Base-by-base conservation (phyloP, 352 stramenopile species). In the Globisporangium splendens region DNA sequence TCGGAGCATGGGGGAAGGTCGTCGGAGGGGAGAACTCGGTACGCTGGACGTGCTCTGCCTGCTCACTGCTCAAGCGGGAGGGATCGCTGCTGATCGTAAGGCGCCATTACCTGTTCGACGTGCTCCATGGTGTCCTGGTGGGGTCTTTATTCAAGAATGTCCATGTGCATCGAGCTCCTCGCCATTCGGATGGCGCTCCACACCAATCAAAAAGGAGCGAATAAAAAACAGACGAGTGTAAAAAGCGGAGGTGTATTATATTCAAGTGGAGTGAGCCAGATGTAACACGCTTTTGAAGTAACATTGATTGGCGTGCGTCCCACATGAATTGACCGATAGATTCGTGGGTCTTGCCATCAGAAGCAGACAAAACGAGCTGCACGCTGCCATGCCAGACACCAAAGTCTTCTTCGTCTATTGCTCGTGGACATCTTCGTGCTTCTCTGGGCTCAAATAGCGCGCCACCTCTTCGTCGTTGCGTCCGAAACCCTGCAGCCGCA, bases 401-500 rank as follows among this genome's bases (percentile, higher is more conserved):
- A n/a, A n/a, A n/a, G n/a, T 31, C 7, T 28, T 14, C 22, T 39
- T 15, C 3, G 31, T 57, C 41, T 51, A 62, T 51, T 57, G 20
- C 5, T 8, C 28, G 28, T 8, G 28, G 15, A 46, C 11, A 46
- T 38, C 49, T 13, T 41, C 54, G 8, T 55, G n/a, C 20, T 2
- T 46, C 17, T 12, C 3, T 55, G 31, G 1, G 7, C 17, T 18
- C 39, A 44, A 44, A 10, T 44, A 44, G 39, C 39, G 39, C 10
- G 39, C 39, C 1, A 90, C 80, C 56, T 90, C 78, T 44, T 69
- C 63, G 43, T 55, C 58, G 65, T 90, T 92, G 21, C 68, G 59
- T 54, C 79, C 70, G 72, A 77, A 91, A 44, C 85, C 83, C 68
- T 91, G 79, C 46, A 94, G 78, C 64, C 81, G 79, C 65, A 90